Conservation (phyloP, 2,329 filamentous ascomycete species). For the Beauveria scarabaeidicola region DNA sequence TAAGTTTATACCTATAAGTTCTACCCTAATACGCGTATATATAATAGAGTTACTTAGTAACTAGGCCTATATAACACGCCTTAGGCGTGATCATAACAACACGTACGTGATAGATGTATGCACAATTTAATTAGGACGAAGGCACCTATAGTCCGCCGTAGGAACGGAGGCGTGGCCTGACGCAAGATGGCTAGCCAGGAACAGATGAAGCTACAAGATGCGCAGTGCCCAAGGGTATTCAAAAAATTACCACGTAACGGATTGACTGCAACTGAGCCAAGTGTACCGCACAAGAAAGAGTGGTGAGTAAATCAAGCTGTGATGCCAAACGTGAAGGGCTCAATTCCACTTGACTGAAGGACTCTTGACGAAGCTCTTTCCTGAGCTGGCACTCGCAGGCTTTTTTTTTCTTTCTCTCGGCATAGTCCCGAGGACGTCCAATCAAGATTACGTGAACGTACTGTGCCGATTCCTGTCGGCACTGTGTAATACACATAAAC, state of each 20-base stretch:
- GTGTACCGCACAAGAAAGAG: not conserved
- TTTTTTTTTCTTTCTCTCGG: not conserved
- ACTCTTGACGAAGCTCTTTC: not conserved
- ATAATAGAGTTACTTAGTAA: too few relatives aligned
- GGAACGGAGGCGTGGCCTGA: not conserved
- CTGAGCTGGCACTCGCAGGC: not conserved
- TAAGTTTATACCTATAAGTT: too few relatives aligned
- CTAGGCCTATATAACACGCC: too few relatives aligned
- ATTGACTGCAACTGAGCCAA: not conserved
- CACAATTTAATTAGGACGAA: too few relatives aligned
- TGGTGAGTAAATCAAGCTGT: not conserved
- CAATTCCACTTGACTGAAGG: not conserved
- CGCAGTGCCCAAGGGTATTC: too few relatives aligned
- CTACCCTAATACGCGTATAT: too few relatives aligned
- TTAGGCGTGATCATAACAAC: too few relatives aligned
- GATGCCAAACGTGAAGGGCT: not conserved
- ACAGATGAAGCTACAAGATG: not conserved
- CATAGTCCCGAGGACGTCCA: not conserved
- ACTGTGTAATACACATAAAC: not conserved
- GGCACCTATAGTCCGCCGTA: not conserved
- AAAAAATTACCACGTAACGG: too few relatives aligned
- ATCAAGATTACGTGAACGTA: not conserved
- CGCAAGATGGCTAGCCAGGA: not conserved
- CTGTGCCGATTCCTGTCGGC: not conserved
- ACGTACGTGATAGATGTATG: too few relatives aligned